phyloP scores from a whole-genome alignment of 257 asterid species.

The Scutellaria barbata region DNA sequence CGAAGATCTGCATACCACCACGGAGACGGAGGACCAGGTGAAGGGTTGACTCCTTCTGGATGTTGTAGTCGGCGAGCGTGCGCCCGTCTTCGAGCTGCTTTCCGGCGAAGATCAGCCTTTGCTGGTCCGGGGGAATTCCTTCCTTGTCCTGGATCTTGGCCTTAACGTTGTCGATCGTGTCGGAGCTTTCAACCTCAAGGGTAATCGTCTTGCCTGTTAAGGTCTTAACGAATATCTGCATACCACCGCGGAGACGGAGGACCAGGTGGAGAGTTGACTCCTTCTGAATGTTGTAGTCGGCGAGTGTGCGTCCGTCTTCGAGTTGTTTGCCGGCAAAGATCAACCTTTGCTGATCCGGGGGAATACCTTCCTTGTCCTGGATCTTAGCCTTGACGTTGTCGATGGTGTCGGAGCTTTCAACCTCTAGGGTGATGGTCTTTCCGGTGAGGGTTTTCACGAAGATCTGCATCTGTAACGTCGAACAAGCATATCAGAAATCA shows the following conservation, averaged over 20 bases:
- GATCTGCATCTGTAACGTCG: background rate
- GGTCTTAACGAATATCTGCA: constrained; percentile 50
- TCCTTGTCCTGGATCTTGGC: constrained; percentile 38
- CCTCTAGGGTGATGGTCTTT: background rate
- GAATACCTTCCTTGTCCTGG: too few relatives aligned
- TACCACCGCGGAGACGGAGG: constrained; percentile 47
- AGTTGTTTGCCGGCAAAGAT: constrained; percentile 20
- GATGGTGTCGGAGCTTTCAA: too few relatives aligned
- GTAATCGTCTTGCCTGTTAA: constrained; percentile 48
- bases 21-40: constrained; percentile 57
- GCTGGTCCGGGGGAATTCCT: constrained; percentile 40
- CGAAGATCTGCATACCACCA: constrained; percentile 63
- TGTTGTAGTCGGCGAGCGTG: constrained; percentile 54
- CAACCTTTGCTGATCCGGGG: too few relatives aligned
- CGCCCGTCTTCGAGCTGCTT: constrained; percentile 58
- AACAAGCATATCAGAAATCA: background rate
- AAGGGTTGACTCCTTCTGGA: constrained; percentile 56
- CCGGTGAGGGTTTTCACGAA: background rate
- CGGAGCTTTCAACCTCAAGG: constrained; percentile 49
- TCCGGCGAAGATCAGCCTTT: constrained; percentile 52
- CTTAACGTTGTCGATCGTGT: constrained; percentile 34
- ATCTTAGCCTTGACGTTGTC: too few relatives aligned
- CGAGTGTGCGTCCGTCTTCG: constrained; percentile 32
- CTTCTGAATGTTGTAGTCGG: constrained; percentile 51
- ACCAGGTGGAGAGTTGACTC: constrained; percentile 53